Base-by-base conservation (phyloP, 768 basidiomycete species). In the Tremella mesenterica region DNA sequence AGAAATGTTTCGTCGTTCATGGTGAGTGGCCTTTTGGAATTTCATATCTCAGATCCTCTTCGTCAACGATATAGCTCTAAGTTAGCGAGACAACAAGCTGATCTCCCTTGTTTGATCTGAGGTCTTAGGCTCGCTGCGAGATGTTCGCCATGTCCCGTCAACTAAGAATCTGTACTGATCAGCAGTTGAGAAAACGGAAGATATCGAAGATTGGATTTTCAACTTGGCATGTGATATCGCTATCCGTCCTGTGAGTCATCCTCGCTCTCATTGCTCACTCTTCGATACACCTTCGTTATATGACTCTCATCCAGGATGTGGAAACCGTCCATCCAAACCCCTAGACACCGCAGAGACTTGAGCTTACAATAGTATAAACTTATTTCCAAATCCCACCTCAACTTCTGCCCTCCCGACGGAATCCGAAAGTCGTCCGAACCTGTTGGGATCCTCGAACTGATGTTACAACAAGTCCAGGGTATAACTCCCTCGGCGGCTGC, bases 401-500 rank as follows among this genome's bases (percentile, higher is more conserved):
- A 61, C 44, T 70, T 73, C 51, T 61, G 61, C 30, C 60, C 69
- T 5, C 49, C 60, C 28, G 64, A 67, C 44, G 52, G 51, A 13
- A 34, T 59, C 23, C 53, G 52, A 26, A 72, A 72, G 44, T 60
- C 54, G 18, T 26, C 56, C 13, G 52, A 53, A 0, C 61, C 61
- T 0, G 50, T 43, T 4, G 62, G 69, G 26, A 59, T 64, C 0
- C 63, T 71, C 49, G 60, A 70, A 50, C 57, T 72, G 28, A 72
- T 73, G 69, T 61, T 74, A 8, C 62, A 71, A 53, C 65, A 71
- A 44, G 62, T 74, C 10, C 64, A 64, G 30, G 63, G 68, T 0
- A 65, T 74, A 29, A 74, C 73, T 1, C 58, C 60, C 5, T 60
- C 55, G 29, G 69, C 65, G 2, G 64, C 70, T 9, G 48, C 44